Percentiles rank a stretch among this genome's conserved stretches.
These are phyloP conservation scores for Hypoxylon crocopeplum DNA, from an alignment of 495 filamentous ascomycete species.

Conservation along the genomic window DNA sequence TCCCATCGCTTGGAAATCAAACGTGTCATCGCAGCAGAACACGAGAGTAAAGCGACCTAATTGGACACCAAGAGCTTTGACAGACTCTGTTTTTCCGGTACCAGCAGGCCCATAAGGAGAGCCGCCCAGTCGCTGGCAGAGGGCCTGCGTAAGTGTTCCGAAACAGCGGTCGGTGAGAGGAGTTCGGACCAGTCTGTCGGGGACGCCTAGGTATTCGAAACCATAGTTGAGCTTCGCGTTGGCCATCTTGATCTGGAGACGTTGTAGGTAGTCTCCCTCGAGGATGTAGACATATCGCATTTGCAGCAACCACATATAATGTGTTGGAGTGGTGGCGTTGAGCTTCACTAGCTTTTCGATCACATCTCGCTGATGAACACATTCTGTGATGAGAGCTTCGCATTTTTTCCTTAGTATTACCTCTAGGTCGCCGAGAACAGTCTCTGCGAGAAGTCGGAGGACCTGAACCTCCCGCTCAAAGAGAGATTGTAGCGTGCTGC, in stretches of 20 bases:
- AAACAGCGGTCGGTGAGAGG: constrained; percentile 98
- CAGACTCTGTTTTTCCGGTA: constrained; percentile 99
- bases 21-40: constrained; percentile 98
- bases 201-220: constrained; percentile 96
- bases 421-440: constrained; percentile 90
- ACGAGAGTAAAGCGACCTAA: constrained; percentile 97
- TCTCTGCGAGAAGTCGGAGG: constrained; percentile 80
- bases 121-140: constrained; percentile 92
- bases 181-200: constrained; percentile 93
- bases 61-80: constrained; percentile 95
- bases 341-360: constrained; percentile 81
- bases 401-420: constrained; percentile 90
- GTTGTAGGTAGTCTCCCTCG: constrained; percentile 80
- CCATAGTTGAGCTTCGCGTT: constrained; percentile 95
- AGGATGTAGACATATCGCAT: constrained; percentile 93
- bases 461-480: constrained; percentile 80
- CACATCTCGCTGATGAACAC: constrained; percentile 93
- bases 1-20: constrained; percentile 99
- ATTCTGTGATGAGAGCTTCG: constrained; percentile 98
- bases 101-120: constrained; percentile 97
- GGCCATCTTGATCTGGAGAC: constrained; percentile 93
- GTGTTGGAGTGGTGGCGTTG: constrained; percentile 76
- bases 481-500: constrained; percentile 67
- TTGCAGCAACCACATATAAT: constrained; percentile 94
- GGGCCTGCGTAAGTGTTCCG: constrained; percentile 92